Evolutionary conservation across 352 stramenopile genomes (phyloP).

Genomic region (Phytophthora ramorum): DNA sequence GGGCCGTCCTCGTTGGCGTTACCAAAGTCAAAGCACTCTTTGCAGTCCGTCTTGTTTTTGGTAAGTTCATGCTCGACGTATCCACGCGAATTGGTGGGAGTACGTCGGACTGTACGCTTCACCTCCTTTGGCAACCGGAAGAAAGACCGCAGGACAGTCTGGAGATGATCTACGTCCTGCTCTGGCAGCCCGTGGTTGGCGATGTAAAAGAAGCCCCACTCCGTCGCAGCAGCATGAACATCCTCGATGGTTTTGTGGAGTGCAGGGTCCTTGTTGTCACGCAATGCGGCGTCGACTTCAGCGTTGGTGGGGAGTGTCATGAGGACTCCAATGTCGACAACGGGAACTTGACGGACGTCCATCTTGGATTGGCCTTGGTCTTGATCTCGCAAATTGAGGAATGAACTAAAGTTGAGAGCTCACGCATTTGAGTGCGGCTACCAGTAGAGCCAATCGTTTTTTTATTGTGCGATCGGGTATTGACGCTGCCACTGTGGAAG

Average conservation of each 20-base stretch:
- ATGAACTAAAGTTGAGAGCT: not conserved
- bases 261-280: constrained; percentile 6
- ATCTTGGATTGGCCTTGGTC: constrained; percentile 9
- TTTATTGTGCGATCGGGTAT: not conserved
- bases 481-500: constrained; percentile 1
- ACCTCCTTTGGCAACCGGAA: constrained; percentile 75
- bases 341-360: constrained; percentile 47
- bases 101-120: constrained; percentile 67
- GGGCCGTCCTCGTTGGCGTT: constrained; percentile 38
- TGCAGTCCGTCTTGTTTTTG: constrained; percentile 93
- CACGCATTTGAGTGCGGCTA: not conserved
- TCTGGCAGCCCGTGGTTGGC: constrained; percentile 72
- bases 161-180: constrained; percentile 69
- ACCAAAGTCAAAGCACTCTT: constrained; percentile 79
- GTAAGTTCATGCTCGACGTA: constrained; percentile 95
- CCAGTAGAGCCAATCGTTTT: no score
- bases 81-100: constrained; percentile 81
- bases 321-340: constrained; percentile 59
- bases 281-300: constrained; percentile 38
- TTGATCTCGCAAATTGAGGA: not conserved
- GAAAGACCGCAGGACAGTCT: constrained; percentile 72
- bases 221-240: constrained; percentile 35
- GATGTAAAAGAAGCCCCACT: constrained; percentile 95
- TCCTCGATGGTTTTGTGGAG: constrained; percentile 50
- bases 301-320: constrained; percentile 46